Percentiles rank a stretch among this genome's conserved stretches.
phyloP scores from a whole-genome alignment of 2,329 filamentous ascomycete genomes.

The Botryosphaeria agaves region DNA sequence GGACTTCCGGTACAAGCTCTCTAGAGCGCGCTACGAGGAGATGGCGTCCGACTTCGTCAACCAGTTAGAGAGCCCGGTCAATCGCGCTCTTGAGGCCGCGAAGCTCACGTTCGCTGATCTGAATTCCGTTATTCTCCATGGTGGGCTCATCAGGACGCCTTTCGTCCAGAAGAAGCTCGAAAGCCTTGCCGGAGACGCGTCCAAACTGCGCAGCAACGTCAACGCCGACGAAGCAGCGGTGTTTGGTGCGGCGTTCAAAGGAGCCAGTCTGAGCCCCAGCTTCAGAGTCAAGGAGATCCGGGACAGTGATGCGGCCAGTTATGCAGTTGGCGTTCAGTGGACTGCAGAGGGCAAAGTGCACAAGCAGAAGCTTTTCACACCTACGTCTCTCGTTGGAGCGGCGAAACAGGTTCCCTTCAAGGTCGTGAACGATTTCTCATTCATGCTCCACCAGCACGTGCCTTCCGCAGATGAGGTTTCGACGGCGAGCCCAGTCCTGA shows the following conservation, averaged over 20 bases:
- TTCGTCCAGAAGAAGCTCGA: constrained; percentile 88
- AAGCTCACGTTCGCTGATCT: constrained; percentile 58
- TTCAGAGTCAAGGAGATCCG: constrained; percentile 98
- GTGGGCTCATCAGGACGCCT: constrained; percentile 75
- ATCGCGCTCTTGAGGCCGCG: constrained; percentile 56
- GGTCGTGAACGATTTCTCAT: constrained; percentile 64
- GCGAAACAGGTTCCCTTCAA: constrained; percentile 75
- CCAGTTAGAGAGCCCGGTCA: constrained; percentile 51
- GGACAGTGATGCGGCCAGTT: constrained; percentile 58
- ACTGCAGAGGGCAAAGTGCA: constrained; percentile 48
- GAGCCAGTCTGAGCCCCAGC: constrained; percentile 76
- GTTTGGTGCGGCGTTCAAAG: constrained; percentile 89
- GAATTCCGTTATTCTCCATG: constrained; percentile 83
- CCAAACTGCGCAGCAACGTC: constrained; percentile 82
- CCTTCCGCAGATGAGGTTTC: constrained; percentile 24
- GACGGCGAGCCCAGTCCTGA: constrained; percentile 42
- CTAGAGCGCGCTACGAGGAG: constrained; percentile 63
- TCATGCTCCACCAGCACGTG: constrained; percentile 63
- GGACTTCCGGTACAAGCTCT: constrained; percentile 84
- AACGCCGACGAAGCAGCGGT: constrained; percentile 95
- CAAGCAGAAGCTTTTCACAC: constrained; percentile 69
- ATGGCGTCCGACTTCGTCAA: constrained; percentile 51
- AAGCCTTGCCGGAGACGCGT: constrained; percentile 48
- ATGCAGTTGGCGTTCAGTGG: constrained; percentile 62
- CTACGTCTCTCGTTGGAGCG: constrained; percentile 56